Evolutionary conservation across 208 protist genomes (phyloP).

Genomic region (Naegleria gruberi): DNA sequence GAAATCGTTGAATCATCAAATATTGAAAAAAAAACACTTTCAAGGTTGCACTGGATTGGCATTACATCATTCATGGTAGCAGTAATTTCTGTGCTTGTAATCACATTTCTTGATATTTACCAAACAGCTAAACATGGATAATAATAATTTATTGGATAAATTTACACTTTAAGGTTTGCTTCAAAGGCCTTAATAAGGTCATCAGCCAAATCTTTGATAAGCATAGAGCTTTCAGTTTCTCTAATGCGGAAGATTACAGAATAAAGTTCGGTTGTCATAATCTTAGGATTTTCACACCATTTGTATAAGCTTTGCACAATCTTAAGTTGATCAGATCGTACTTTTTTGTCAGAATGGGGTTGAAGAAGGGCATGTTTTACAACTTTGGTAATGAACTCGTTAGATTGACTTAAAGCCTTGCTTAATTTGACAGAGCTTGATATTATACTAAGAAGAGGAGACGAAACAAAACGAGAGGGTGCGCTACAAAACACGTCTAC

Average conservation of each 20-base stretch:
- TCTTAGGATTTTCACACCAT: conserved; percentile 7
- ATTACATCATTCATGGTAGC: not conserved
- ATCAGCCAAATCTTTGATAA: not conserved
- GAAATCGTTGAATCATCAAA: no score
- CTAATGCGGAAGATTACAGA: not conserved
- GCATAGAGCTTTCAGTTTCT: not conserved
- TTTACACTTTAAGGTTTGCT: not conserved
- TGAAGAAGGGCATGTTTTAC: not conserved
- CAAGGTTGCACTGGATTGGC: no score
- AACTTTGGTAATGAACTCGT: not conserved
- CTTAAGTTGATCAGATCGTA: not conserved
- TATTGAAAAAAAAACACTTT: no score
- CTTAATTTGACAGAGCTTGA: not conserved
- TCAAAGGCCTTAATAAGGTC: conserved; percentile 16
- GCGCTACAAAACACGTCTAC: not conserved
- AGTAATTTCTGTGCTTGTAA: not conserved
- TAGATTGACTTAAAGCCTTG: not conserved
- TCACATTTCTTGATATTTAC: not conserved
- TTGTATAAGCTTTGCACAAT: conserved; percentile 14
- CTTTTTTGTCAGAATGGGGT: not conserved
- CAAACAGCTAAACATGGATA: not conserved
- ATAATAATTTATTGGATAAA: not conserved
- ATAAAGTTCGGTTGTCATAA: conserved; percentile 12
- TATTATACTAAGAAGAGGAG: not conserved
- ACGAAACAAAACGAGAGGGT: not conserved